Percentiles rank a stretch among this genome's conserved stretches.
Evolutionary conservation across 1,284 basidiomycete genomes (phyloP).

Genomic region (Marasmius oreades): DNA sequence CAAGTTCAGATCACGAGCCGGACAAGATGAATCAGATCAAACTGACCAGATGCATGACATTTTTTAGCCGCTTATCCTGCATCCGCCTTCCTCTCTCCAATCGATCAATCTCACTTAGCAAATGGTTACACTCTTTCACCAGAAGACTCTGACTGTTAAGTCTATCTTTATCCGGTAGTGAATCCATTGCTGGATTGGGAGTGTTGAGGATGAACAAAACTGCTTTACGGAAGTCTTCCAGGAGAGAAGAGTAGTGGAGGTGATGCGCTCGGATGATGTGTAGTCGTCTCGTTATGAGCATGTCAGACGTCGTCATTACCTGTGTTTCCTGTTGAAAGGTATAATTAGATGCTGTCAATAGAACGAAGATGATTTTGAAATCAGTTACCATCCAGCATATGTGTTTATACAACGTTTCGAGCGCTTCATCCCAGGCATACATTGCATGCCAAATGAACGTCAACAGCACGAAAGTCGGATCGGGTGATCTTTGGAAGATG

Average conservation of each 20-base stretch:
- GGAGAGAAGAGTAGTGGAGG: not conserved
- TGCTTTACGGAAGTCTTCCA: not conserved
- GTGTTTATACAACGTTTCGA: conserved; percentile 47
- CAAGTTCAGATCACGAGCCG: not conserved
- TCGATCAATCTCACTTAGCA: not conserved
- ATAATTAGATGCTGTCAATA: not conserved
- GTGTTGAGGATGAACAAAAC: not conserved
- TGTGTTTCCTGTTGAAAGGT: conserved; percentile 31
- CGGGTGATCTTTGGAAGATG: conserved; percentile 40
- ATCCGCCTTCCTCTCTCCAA: not conserved
- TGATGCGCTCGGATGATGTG: conserved; percentile 42
- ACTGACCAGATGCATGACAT: conserved; percentile 20
- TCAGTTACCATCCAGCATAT: conserved; percentile 40
- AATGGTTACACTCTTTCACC: not conserved
- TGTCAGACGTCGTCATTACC: conserved; percentile 34
- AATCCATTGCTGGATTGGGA: not conserved
- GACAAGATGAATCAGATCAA: conserved; percentile 8
- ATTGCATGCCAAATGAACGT: conserved; percentile 53
- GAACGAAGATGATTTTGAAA: not conserved
- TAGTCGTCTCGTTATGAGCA: conserved; percentile 26
- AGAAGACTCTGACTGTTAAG: not conserved
- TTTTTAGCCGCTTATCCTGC: not conserved
- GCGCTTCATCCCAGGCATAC: conserved; percentile 55
- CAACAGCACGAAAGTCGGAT: conserved; percentile 52
- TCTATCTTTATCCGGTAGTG: not conserved